Percentiles rank a stretch among this genome's conserved stretches.
phyloP scores from a whole-genome alignment of 306 rosid genomes.

The Oxytropis ochrocephala region DNA sequence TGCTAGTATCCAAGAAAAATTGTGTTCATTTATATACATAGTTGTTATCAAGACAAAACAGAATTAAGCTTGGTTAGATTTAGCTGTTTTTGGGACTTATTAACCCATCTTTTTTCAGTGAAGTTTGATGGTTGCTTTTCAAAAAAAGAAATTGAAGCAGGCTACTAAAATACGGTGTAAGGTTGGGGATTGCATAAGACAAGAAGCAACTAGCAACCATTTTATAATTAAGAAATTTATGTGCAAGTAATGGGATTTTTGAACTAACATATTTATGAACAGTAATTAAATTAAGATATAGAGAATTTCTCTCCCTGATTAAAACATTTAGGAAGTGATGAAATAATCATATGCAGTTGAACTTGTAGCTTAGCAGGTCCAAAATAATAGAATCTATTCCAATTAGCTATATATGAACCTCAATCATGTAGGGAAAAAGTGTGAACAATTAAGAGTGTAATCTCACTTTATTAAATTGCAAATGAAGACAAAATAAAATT shows the following conservation, averaged over 20 bases:
- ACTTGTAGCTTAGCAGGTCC: neutral
- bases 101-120: too few species aligned
- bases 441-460: neutral
- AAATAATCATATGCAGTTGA: neutral
- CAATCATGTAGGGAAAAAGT: conserved; percentile 20
- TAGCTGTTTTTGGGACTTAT: too few species aligned
- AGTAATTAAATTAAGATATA: neutral
- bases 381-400: neutral
- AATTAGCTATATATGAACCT: conserved; percentile 1
- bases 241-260: too few species aligned
- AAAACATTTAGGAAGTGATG: neutral
- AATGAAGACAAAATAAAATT: too few species aligned
- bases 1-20: too few species aligned
- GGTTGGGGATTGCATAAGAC: neutral
- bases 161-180: too few species aligned
- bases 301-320: neutral
- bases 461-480: too few species aligned
- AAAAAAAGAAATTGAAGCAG: too few species aligned
- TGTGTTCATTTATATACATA: neutral
- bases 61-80: neutral
- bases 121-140: too few species aligned
- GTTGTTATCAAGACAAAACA: neutral
- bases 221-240: neutral
- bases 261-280: too few species aligned
- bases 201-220: neutral